Percentiles rank a stretch among this genome's conserved stretches.
Evolutionary conservation across 2,329 filamentous ascomycete genomes (phyloP).

Genomic region (Aspergillus unguis): DNA sequence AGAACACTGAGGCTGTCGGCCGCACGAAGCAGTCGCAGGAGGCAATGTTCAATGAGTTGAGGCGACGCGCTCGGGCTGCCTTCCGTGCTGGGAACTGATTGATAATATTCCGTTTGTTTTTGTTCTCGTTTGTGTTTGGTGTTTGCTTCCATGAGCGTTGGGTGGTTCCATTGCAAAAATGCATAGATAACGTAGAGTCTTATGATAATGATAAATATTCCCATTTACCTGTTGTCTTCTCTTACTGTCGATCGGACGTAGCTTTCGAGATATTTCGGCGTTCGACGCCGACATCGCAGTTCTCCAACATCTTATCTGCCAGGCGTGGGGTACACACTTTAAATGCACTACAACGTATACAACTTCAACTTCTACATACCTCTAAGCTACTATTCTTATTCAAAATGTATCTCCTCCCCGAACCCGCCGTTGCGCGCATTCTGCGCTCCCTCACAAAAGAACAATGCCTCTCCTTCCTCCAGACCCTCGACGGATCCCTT

Average conservation of each 20-base stretch:
- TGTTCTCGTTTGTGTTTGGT: neutral
- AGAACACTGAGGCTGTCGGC: constrained; percentile 65
- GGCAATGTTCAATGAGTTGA: constrained; percentile 36
- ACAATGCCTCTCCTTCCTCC: constrained; percentile 36
- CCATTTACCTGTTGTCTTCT: neutral
- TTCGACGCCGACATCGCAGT: neutral
- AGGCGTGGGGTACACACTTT: too few relatives aligned
- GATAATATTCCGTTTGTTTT: neutral
- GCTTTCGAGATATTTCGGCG: too few relatives aligned
- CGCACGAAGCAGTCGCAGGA: constrained; percentile 48
- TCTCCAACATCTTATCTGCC: too few relatives aligned
- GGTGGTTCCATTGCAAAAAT: constrained; percentile 28
- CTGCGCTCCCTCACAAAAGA: constrained; percentile 30
- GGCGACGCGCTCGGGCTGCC: constrained; percentile 28
- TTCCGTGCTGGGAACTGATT: constrained; percentile 23
- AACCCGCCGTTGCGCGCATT: constrained; percentile 32
- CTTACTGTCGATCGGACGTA: too few relatives aligned
- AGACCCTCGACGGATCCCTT: constrained; percentile 35
- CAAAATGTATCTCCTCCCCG: constrained; percentile 35
- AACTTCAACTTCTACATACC: neutral
- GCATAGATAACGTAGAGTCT: constrained; percentile 22
- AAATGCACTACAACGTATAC: neutral
- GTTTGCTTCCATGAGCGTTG: constrained; percentile 9
- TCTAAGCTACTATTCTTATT: neutral
- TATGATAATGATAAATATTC: constrained; percentile 19